Conservation (phyloP, 805 yeast genomes). For the Scheffersomyces coipomensis region DNA sequence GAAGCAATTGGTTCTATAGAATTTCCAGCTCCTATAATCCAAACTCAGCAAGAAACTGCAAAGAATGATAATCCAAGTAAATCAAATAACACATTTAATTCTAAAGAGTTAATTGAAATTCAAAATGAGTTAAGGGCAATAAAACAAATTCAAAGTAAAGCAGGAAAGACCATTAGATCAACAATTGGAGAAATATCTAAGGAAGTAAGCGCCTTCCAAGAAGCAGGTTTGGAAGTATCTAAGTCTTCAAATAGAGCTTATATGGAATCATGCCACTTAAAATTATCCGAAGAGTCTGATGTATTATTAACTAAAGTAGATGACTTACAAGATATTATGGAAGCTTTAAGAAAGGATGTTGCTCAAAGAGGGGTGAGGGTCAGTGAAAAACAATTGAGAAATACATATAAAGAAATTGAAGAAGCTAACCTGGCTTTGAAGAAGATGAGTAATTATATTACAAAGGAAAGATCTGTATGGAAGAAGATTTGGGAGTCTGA, state of each 20-base stretch:
- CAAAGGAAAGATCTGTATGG: constrained; percentile 79
- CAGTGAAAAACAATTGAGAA: constrained; percentile 65
- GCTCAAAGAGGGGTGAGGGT: constrained; percentile 89
- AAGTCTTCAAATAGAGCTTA: constrained; percentile 48
- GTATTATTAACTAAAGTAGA: constrained; percentile 74
- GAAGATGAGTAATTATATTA: constrained; percentile 59
- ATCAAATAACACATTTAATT: constrained; percentile 3
- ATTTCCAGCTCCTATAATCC: constrained; percentile 13
- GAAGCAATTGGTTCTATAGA: constrained; percentile 20
- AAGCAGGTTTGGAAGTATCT: constrained; percentile 37
- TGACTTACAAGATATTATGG: constrained; percentile 89
- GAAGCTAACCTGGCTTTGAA: constrained; percentile 54
- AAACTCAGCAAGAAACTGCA: constrained; percentile 8
- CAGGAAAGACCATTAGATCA: constrained; percentile 39
- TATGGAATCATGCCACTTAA: constrained; percentile 73
- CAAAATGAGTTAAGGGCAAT: constrained; percentile 53
- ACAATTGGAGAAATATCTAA: constrained; percentile 44
- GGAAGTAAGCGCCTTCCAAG: constrained; percentile 53
- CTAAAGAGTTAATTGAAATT: constrained; percentile 41
- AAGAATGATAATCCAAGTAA: neutral
- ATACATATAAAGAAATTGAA: constrained; percentile 62
- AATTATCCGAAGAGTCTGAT: constrained; percentile 77
- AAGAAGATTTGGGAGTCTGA: constrained; percentile 90
- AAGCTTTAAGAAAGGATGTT: constrained; percentile 84
- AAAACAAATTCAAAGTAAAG: constrained; percentile 51